These are phyloP conservation scores for Arthrobotrys pseudoclavata DNA, from an alignment of 2,329 filamentous ascomycete genomes.

Conservation along the genomic window DNA sequence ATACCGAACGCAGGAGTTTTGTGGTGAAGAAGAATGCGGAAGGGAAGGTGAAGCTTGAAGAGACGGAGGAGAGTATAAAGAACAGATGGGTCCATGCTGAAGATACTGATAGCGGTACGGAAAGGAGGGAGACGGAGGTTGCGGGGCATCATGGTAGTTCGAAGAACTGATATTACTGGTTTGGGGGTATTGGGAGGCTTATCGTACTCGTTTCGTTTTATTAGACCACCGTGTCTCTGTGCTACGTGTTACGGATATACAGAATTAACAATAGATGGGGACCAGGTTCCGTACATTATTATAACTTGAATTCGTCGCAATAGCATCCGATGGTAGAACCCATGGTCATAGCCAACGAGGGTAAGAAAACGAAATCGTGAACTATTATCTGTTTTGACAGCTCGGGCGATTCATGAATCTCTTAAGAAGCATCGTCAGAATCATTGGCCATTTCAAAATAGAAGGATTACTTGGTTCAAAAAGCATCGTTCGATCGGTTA, in stretches of 20 bases:
- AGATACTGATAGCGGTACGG: constrained; percentile 20
- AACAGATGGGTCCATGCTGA: constrained; percentile 26
- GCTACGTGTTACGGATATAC: not conserved
- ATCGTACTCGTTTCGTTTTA: not conserved
- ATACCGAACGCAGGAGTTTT: constrained; percentile 63
- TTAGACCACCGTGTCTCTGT: not conserved
- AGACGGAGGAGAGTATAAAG: constrained; percentile 59
- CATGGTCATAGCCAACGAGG: too few relatives aligned
- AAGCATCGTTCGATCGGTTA: too few relatives aligned
- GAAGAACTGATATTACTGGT: not conserved
- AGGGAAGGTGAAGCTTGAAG: constrained; percentile 49
- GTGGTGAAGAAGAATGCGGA: constrained; percentile 32
- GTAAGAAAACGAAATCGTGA: too few relatives aligned
- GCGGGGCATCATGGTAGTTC: constrained; percentile 29
- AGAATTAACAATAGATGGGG: not conserved
- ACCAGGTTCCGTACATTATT: not conserved
- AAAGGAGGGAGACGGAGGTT: constrained; percentile 35
- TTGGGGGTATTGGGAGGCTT: not conserved
- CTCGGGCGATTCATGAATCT: too few relatives aligned
- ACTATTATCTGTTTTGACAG: too few relatives aligned
- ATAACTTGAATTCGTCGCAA: too few relatives aligned
- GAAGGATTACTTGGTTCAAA: too few relatives aligned
- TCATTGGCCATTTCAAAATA: too few relatives aligned
- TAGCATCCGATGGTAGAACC: too few relatives aligned
- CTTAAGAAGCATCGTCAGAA: too few relatives aligned